Percentiles rank a stretch among this genome's conserved stretches.
Evolutionary conservation across 2,329 filamentous ascomycete genomes (phyloP).

Genomic region (Sclerotinia subarctica): DNA sequence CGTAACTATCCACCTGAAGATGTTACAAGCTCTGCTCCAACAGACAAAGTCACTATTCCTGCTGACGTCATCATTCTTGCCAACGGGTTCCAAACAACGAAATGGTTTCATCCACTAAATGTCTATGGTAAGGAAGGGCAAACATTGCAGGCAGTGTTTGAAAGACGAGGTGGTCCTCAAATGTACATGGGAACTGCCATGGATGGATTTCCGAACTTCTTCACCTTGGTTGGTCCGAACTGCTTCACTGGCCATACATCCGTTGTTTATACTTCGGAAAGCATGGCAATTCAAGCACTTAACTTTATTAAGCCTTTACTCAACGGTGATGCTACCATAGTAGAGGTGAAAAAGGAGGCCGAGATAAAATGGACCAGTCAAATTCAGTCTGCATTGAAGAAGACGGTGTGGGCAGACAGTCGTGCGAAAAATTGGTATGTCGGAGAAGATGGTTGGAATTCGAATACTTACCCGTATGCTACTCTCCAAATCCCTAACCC

Average conservation of each 20-base stretch:
- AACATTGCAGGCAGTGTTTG: constrained; percentile 51
- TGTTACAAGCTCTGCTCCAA: constrained; percentile 27
- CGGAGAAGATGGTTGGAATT: constrained; percentile 47
- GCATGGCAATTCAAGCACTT: constrained; percentile 53
- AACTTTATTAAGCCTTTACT: constrained; percentile 54
- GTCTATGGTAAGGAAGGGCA: constrained; percentile 49
- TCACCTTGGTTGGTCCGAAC: constrained; percentile 58
- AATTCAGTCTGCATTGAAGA: constrained; percentile 46
- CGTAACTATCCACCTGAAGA: constrained; percentile 43
- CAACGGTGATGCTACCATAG: constrained; percentile 43
- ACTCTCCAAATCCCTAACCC: background rate
- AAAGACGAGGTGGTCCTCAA: constrained; percentile 53
- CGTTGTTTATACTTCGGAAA: constrained; percentile 56
- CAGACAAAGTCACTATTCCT: constrained; percentile 44
- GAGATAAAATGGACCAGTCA: constrained; percentile 47
- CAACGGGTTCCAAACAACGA: constrained; percentile 54
- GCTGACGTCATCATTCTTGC: constrained; percentile 57
- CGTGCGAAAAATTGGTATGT: constrained; percentile 51
- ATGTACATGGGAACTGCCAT: constrained; percentile 57
- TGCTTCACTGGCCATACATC: constrained; percentile 56
- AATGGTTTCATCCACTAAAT: constrained; percentile 53
- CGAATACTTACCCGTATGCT: constrained; percentile 46
- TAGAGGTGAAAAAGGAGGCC: constrained; percentile 49
- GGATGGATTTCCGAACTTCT: constrained; percentile 58
- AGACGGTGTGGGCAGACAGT: constrained; percentile 47